Conservation (phyloP, 176 grass and related monocot genomes). For the Ananas comosus region DNA sequence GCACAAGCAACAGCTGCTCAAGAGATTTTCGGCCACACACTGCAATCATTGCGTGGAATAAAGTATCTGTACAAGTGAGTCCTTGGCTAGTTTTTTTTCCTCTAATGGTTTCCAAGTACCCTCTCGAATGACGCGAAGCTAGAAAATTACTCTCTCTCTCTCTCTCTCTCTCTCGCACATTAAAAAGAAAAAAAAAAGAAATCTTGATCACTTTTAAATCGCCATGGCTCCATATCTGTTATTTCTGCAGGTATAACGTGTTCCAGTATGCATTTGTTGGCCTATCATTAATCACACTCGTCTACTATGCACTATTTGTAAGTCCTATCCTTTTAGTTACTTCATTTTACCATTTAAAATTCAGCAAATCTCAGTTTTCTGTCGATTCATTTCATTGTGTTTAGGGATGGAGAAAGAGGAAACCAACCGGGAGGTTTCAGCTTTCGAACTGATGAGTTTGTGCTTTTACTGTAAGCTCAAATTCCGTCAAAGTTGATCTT, state of each 20-base stretch:
- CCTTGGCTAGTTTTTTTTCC: slow-evolving; percentile 3
- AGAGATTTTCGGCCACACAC: slow-evolving; percentile 93
- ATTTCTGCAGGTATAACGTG: slow-evolving; percentile 71
- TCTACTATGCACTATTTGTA: slow-evolving; percentile 85
- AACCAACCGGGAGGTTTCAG: slow-evolving; percentile 69
- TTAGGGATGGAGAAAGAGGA: slow-evolving; percentile 94
- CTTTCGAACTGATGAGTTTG: slow-evolving; percentile 42
- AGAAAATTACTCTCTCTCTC: no score
- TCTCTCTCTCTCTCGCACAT: no score
- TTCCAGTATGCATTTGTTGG: slow-evolving; percentile 96
- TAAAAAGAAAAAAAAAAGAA: no score
- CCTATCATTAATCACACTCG: slow-evolving; percentile 81
- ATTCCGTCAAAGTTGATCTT: slow-evolving; percentile 4
- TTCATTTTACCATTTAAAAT: slow-evolving; percentile 2
- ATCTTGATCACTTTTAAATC: no score
- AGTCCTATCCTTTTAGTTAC: slow-evolving; percentile 23
- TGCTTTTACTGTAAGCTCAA: neutral
- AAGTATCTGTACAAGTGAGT: slow-evolving; percentile 99
- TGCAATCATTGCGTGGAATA: slow-evolving; percentile 88
- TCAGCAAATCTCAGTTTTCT: neutral
- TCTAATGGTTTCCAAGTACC: no score
- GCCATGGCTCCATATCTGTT: no score
- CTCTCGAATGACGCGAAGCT: no score
- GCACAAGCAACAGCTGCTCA: slow-evolving; percentile 97
- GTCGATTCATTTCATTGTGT: slow-evolving; percentile 10